These are phyloP conservation scores for Babesia bigemina DNA, from an alignment of 169 alveolate species.

Conservation along the genomic window DNA sequence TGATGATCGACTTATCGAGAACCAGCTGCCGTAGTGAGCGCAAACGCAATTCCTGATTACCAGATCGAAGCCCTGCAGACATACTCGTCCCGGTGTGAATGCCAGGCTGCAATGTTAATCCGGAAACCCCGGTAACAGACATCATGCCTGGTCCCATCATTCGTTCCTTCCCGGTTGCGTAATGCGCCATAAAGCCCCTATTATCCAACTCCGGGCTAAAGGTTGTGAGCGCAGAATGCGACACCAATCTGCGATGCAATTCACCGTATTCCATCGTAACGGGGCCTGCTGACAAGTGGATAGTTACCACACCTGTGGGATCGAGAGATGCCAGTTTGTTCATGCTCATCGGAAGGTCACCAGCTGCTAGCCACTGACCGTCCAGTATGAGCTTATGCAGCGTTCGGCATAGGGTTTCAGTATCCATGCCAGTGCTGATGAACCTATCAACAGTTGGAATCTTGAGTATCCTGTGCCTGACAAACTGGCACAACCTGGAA, in stretches of 20 bases:
- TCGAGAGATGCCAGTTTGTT: slow-evolving; percentile 29
- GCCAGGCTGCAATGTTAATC: slow-evolving; percentile 11
- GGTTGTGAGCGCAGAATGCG: not conserved
- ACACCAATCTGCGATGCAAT: slow-evolving; percentile 11
- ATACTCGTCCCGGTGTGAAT: not conserved
- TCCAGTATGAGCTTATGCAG: slow-evolving; percentile 33
- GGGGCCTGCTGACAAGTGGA: slow-evolving; percentile 16
- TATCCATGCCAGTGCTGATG: slow-evolving; percentile 49
- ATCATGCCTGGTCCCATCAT: not conserved
- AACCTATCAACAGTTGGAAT: slow-evolving; percentile 51
- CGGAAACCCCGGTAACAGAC: slow-evolving; percentile 2
- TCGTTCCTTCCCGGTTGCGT: not conserved
- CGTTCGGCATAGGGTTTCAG: slow-evolving; percentile 31
- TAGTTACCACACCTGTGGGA: slow-evolving; percentile 2
- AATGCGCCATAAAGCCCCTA: not conserved
- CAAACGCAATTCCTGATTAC: slow-evolving; percentile 3
- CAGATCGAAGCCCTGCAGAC: not conserved
- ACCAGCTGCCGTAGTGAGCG: slow-evolving; percentile 36
- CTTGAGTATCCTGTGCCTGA: slow-evolving; percentile 58
- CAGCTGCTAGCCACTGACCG: slow-evolving; percentile 24
- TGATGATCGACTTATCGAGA: slow-evolving; percentile 18
- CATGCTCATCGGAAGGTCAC: slow-evolving; percentile 29
- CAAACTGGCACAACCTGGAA: slow-evolving; percentile 43
- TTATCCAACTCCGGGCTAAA: not conserved
- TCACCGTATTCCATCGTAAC: slow-evolving; percentile 25